Evolutionary conservation across 257 asterid species (phyloP).

Genomic region (Ligustrum vulgare): DNA sequence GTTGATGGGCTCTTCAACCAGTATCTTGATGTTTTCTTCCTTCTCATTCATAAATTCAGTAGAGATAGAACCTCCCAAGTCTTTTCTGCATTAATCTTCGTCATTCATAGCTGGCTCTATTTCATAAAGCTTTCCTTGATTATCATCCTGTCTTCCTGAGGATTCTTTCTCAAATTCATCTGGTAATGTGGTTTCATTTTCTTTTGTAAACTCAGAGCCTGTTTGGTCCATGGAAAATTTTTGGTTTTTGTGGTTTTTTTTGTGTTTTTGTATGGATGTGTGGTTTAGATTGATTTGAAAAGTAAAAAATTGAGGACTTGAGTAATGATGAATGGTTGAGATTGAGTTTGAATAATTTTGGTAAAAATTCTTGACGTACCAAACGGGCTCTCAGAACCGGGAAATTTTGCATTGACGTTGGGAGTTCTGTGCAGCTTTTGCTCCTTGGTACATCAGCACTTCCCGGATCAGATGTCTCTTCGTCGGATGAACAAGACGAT

Average conservation of each 20-base stretch:
- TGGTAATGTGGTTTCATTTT: constrained; percentile 19
- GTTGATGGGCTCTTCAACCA: constrained; percentile 22
- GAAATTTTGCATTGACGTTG: constrained; percentile 28
- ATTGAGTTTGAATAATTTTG: too few relatives aligned
- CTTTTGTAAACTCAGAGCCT: constrained; percentile 27
- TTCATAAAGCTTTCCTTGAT: constrained; percentile 21
- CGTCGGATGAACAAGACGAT: constrained; percentile 40
- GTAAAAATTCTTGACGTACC: too few relatives aligned
- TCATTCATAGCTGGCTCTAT: constrained; percentile 8
- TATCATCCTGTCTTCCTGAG: constrained; percentile 15
- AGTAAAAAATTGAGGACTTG: too few relatives aligned
- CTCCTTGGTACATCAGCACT: constrained; percentile 36
- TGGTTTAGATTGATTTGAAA: too few relatives aligned
- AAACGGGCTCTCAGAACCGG: constrained; percentile 31
- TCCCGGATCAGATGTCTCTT: constrained; percentile 29
- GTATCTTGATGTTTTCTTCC: constrained; percentile 25
- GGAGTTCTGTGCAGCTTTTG: constrained; percentile 48
- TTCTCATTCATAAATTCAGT: constrained; percentile 19
- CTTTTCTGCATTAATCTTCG: constrained; percentile 25
- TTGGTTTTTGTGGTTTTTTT: too few relatives aligned
- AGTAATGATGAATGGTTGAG: too few relatives aligned
- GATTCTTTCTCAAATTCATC: constrained; percentile 15
- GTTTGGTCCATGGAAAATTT: too few relatives aligned
- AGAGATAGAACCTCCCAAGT: constrained; percentile 16
- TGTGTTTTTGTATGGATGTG: too few relatives aligned